Conservation (phyloP, 2,329 filamentous ascomycete species). For the Cercospora canescens region DNA sequence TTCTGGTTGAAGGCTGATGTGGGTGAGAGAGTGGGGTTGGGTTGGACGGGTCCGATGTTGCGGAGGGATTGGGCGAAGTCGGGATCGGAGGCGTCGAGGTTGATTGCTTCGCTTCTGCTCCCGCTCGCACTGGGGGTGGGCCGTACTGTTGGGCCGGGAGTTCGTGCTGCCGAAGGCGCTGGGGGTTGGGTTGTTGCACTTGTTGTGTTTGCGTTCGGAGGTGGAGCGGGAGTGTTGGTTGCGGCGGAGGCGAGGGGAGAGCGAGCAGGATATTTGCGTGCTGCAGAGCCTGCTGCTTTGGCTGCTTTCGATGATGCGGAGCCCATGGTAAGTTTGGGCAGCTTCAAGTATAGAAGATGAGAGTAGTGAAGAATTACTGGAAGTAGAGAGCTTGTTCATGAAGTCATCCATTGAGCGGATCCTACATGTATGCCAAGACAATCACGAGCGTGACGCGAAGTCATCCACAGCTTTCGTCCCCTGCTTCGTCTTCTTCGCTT, state of each 20-base stretch:
- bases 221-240: conserved; percentile 25
- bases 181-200: conserved; percentile 30
- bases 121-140: conserved; percentile 41
- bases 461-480: neutral
- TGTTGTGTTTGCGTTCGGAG: conserved; percentile 28
- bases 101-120: conserved; percentile 50
- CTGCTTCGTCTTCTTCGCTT: too few species aligned
- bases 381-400: neutral
- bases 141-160: conserved; percentile 44
- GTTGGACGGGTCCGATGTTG: conserved; percentile 58
- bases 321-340: conserved; percentile 48
- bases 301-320: conserved; percentile 59
- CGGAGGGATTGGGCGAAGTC: conserved; percentile 80
- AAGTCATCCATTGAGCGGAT: conserved; percentile 1
- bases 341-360: neutral
- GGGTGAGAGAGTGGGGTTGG: conserved; percentile 57
- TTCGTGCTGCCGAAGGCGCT: conserved; percentile 30
- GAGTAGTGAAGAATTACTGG: neutral
- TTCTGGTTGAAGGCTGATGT: conserved; percentile 51
- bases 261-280: conserved; percentile 58
- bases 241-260: conserved; percentile 28
- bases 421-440: neutral
- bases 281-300: conserved; percentile 50
- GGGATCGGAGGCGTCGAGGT: conserved; percentile 62
- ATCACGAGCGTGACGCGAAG: neutral